Conservation (phyloP, 345 rosid genomes). For the Populus simonii region DNA sequence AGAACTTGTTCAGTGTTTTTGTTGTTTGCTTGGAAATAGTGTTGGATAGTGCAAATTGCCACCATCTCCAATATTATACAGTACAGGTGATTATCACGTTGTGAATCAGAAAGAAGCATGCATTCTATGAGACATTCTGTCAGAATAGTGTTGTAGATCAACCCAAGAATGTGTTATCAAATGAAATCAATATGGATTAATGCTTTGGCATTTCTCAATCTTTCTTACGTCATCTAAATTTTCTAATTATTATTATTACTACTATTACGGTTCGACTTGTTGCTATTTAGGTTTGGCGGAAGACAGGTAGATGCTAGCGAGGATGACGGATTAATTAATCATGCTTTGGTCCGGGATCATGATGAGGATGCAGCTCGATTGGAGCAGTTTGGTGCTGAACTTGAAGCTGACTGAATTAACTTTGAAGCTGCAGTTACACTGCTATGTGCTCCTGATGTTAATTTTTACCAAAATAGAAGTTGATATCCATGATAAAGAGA, state of each 20-base stretch:
- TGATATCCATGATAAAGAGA: neutral
- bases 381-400: constrained; percentile 88
- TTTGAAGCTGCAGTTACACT: neutral
- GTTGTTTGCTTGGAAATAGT: neutral
- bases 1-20: neutral
- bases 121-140: neutral
- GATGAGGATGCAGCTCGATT: constrained; percentile 61
- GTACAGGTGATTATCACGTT: neutral
- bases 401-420: constrained; percentile 59
- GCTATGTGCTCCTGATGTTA: neutral
- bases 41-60: neutral
- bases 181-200: neutral
- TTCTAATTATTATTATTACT: neutral
- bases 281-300: constrained; percentile 71
- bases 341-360: constrained; percentile 60
- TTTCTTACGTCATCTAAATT: neutral
- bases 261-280: neutral
- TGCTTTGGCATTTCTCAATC: neutral
- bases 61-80: neutral
- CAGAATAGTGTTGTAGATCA: neutral
- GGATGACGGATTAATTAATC: constrained; percentile 83
- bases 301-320: constrained; percentile 73
- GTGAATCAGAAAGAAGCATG: neutral
- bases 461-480: constrained; percentile 9
- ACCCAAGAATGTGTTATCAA: neutral